phyloP scores from a whole-genome alignment of 768 basidiomycete species.

The Filobasidium wieringae region DNA sequence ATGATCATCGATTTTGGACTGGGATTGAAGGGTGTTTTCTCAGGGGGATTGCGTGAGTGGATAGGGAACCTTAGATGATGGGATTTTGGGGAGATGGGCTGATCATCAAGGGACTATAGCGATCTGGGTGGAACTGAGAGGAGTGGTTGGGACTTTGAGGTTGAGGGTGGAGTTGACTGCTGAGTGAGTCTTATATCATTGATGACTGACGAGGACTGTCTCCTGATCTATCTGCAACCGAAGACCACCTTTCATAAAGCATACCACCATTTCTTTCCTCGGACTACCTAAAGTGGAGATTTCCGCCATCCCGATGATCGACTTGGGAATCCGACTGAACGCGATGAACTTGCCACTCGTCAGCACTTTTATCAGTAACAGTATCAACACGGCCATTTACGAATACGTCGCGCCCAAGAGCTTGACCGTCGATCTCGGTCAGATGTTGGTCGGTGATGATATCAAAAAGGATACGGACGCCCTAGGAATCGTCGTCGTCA shows the following conservation, averaged over 20 bases:
- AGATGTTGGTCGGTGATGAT: constrained; percentile 12
- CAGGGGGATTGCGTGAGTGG: not conserved
- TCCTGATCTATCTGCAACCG: too few species aligned
- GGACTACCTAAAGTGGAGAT: constrained; percentile 10
- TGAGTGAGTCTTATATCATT: not conserved
- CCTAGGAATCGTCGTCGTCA: constrained; percentile 5
- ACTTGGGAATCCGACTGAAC: not conserved
- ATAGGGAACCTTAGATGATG: not conserved
- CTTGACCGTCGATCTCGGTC: constrained; percentile 11
- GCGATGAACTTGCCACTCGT: constrained; percentile 10
- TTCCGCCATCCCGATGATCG: constrained; percentile 8
- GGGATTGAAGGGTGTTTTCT: constrained; percentile 6
- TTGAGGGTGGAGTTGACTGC: constrained; percentile 1
- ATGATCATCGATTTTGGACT: constrained; percentile 9
- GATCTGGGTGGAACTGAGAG: constrained; percentile 11
- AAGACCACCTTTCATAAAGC: constrained; percentile 11
- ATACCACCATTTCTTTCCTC: constrained; percentile 4
- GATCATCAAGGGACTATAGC: not conserved
- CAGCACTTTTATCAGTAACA: constrained; percentile 10
- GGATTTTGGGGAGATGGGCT: not conserved
- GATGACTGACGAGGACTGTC: not conserved
- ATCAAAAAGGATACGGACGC: constrained; percentile 12
- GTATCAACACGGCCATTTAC: constrained; percentile 5
- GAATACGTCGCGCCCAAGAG: constrained; percentile 12
- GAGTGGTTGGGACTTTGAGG: constrained; percentile 10